Percentiles rank a stretch among this genome's conserved stretches.
phyloP scores from a whole-genome alignment of 2,329 filamentous ascomycete genomes.

The Conoideocrella luteorostrata region DNA sequence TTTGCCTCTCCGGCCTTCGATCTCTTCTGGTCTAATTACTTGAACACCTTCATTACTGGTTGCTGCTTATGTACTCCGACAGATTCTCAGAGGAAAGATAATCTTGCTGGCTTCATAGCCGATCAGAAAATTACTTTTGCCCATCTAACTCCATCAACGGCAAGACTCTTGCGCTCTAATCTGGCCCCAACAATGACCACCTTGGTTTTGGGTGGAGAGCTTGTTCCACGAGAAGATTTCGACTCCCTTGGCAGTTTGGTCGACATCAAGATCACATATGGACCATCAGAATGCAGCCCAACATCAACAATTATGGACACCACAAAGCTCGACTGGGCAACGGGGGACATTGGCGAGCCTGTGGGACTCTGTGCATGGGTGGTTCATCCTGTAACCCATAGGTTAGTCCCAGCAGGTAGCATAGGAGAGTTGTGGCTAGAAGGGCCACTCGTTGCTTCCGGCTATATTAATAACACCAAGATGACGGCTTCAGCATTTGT shows the following conservation, averaged over 20 bases:
- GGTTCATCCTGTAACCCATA: slow-evolving; percentile 19
- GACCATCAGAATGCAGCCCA: slow-evolving; percentile 15
- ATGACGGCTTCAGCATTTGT: slow-evolving; percentile 42
- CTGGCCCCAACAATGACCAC: slow-evolving; percentile 35
- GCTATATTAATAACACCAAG: slow-evolving; percentile 39
- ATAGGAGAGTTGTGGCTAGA: slow-evolving; percentile 29
- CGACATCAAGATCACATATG: slow-evolving; percentile 14
- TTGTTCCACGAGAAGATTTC: too few species aligned
- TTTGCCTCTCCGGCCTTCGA: slow-evolving; percentile 12
- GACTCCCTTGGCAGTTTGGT: slow-evolving; percentile 16
- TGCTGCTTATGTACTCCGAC: slow-evolving; percentile 18
- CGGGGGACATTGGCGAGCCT: slow-evolving; percentile 1
- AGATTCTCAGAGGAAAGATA: slow-evolving; percentile 45
- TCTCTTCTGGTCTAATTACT: slow-evolving; percentile 6
- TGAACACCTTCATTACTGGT: slow-evolving; percentile 7
- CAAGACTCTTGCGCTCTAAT: too few species aligned
- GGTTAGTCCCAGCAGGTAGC: slow-evolving; percentile 19
- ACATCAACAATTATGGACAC: too few species aligned
- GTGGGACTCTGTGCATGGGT: slow-evolving; percentile 20
- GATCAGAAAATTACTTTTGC: too few species aligned
- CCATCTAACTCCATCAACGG: slow-evolving; percentile 34
- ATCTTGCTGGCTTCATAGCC: slow-evolving; percentile 33
- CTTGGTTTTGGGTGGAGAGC: too few species aligned
- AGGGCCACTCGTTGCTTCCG: slow-evolving; percentile 38
- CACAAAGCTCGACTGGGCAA: too few species aligned